These are phyloP conservation scores for Graphiopsis chlorocephala DNA, from an alignment of 2,329 filamentous ascomycete genomes.

Conservation along the genomic window DNA sequence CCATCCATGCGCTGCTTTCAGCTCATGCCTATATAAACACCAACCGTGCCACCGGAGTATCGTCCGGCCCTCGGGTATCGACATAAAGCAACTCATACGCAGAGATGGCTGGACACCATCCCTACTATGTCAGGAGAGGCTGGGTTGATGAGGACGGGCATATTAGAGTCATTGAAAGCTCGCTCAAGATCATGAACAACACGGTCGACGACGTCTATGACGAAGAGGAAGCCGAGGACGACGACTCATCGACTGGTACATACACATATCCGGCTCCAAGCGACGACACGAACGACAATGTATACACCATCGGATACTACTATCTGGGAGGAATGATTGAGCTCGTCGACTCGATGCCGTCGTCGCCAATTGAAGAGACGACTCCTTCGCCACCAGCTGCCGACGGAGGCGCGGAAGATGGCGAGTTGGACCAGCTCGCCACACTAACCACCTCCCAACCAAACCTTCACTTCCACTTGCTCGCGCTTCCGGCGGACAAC, in stretches of 20 bases:
- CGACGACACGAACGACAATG: not conserved
- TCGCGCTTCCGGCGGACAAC: not conserved
- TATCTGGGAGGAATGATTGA: not conserved
- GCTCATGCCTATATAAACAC: not conserved
- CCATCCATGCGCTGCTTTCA: not conserved
- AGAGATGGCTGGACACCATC: not conserved
- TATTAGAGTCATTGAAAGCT: not conserved
- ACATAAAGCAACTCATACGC: not conserved
- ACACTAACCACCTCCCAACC: not conserved
- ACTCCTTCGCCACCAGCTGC: not conserved
- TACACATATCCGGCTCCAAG: not conserved
- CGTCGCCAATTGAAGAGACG: not conserved
- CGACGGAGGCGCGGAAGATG: not conserved
- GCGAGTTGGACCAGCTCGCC: not conserved
- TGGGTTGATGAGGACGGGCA: not conserved
- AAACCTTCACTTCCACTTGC: not conserved
- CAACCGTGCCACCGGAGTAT: not conserved
- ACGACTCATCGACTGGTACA: not conserved
- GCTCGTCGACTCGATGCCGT: not conserved
- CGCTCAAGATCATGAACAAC: not conserved
- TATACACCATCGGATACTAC: not conserved
- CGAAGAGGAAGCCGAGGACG: not conserved
- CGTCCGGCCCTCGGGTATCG: not conserved
- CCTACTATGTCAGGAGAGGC: not conserved
- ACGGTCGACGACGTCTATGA: not conserved